Conservation (phyloP, 1,284 basidiomycete genomes). For the Irpex sp. region DNA sequence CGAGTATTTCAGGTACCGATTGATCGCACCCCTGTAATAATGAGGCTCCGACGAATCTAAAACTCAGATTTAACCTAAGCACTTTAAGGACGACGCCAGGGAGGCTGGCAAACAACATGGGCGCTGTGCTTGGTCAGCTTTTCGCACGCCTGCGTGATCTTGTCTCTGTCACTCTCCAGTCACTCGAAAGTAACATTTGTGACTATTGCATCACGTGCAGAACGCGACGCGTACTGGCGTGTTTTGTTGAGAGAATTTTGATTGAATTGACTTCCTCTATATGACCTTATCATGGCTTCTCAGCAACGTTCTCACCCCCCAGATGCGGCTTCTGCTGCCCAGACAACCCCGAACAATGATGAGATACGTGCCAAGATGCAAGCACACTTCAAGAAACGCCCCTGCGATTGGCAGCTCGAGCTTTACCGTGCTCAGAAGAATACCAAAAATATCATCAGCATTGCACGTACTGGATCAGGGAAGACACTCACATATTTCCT, state of each 20-base stretch:
- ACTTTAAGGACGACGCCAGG: not conserved
- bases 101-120: not conserved
- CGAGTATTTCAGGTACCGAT: not conserved
- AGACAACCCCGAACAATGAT: not conserved
- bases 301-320: not conserved
- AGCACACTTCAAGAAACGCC: not conserved
- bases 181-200: not conserved
- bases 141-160: not conserved
- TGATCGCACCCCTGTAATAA: not conserved
- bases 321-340: not conserved
- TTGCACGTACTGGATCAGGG: conserved; percentile 10
- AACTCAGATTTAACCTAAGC: not conserved
- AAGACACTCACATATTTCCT: conserved; percentile 15
- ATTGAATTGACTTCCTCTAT: not conserved
- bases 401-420: not conserved
- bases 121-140: not conserved
- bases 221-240: not conserved
- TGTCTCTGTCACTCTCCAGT: not conserved
- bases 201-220: not conserved
- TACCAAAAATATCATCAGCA: conserved; percentile 1
- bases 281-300: not conserved
- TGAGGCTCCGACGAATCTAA: not conserved
- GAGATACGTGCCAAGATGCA: not conserved
- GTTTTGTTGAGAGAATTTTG: not conserved
- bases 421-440: not conserved